phyloP scores from a whole-genome alignment of 2,329 filamentous ascomycete species.

The Fusarium citri region DNA sequence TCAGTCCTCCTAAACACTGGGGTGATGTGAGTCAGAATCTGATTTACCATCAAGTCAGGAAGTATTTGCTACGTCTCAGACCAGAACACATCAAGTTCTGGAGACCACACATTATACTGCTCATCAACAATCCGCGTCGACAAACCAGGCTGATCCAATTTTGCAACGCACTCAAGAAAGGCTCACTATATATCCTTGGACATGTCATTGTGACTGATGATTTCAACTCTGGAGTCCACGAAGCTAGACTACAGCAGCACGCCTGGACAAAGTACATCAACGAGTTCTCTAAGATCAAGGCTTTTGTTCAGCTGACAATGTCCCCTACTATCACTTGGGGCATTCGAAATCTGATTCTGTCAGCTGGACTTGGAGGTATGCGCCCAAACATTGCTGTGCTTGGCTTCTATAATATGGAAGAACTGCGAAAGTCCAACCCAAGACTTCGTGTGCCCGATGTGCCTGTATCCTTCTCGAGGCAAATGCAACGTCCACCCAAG shows the following conservation, averaged over 20 bases:
- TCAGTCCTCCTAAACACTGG: constrained; percentile 87
- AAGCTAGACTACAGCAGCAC: constrained; percentile 82
- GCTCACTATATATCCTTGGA: constrained; percentile 83
- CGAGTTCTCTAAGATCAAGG: constrained; percentile 86
- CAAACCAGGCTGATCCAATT: constrained; percentile 89
- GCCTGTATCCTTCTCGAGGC: constrained; percentile 52
- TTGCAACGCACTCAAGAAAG: constrained; percentile 92
- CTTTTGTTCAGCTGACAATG: constrained; percentile 88
- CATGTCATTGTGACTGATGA: constrained; percentile 90
- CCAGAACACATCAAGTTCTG: constrained; percentile 95
- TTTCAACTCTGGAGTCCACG: constrained; percentile 81
- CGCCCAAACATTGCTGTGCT: constrained; percentile 87
- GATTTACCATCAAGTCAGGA: constrained; percentile 87
- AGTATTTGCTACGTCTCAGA: constrained; percentile 84
- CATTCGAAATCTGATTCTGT: constrained; percentile 82
- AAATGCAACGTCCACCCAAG: constrained; percentile 48
- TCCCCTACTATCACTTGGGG: constrained; percentile 88
- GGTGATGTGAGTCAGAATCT: constrained; percentile 90
- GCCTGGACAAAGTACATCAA: constrained; percentile 87
- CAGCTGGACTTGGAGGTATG: constrained; percentile 87
- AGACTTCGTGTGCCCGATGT: constrained; percentile 67
- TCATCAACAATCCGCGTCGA: constrained; percentile 84
- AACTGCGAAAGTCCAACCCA: constrained; percentile 72
- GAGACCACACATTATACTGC: constrained; percentile 86
- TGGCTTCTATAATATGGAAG: constrained; percentile 83